Evolutionary conservation across 1,284 basidiomycete genomes (phyloP).

Genomic region (Leccinum solheimii): DNA sequence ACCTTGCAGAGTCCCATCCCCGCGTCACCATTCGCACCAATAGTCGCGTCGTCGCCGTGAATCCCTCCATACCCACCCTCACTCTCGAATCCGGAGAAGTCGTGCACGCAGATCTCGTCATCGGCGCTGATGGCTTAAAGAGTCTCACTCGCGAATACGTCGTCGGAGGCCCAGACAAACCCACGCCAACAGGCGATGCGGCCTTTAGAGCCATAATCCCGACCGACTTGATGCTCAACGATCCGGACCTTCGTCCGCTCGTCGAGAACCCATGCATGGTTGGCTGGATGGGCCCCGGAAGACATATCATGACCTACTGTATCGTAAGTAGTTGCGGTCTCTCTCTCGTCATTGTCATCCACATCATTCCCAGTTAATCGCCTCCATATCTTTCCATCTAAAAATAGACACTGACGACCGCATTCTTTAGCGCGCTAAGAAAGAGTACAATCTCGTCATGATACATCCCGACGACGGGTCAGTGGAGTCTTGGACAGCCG

Average conservation of each 20-base stretch:
- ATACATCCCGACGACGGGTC: conserved; percentile 43
- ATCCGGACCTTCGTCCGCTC: conserved; percentile 37
- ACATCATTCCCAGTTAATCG: neutral
- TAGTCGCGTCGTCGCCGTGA: conserved; percentile 42
- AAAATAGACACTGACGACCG: neutral
- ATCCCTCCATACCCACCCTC: conserved; percentile 40
- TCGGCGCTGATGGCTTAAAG: conserved; percentile 59
- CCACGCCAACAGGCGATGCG: conserved; percentile 42
- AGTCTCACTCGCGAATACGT: conserved; percentile 45
- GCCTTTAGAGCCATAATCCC: conserved; percentile 42
- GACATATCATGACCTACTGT: conserved; percentile 40
- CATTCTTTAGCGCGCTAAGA: conserved; percentile 36
- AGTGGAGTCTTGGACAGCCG: conserved; percentile 43
- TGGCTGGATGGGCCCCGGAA: conserved; percentile 41
- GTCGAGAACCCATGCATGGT: conserved; percentile 41
- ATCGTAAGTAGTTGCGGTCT: conserved; percentile 26
- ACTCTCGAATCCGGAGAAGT: conserved; percentile 46
- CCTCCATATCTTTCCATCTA: neutral
- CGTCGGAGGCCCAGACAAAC: conserved; percentile 40
- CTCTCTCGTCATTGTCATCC: neutral
- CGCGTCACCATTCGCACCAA: conserved; percentile 44
- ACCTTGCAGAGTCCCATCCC: conserved; percentile 43
- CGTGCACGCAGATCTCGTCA: conserved; percentile 46
- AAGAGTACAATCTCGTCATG: conserved; percentile 52
- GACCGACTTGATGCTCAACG: conserved; percentile 33